Base-by-base conservation (phyloP, 1,284 basidiomycete genomes). In the Retiboletus flavoniger region DNA sequence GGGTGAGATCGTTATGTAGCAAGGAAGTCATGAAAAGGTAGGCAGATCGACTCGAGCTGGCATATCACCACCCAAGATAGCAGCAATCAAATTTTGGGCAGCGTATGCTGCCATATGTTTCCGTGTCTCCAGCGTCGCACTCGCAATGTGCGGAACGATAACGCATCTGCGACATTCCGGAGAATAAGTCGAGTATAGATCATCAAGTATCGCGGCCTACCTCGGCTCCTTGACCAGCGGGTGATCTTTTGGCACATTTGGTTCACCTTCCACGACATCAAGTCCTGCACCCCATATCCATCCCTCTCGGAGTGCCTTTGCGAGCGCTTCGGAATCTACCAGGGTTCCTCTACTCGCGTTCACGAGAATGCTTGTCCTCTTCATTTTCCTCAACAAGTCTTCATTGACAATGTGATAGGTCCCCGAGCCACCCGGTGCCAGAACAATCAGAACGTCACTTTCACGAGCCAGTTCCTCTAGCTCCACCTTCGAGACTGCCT, bases 191-290 rank as follows among this genome's bases (percentile, higher is more conserved):
- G 6, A 31, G 11, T n/a, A 45, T 31, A 32, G 38, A 43, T 32
- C 26, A 45, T 35, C 4, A 32, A 45, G 4, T 19, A 21, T 11
- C 4, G 68, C 78, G 7, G 68, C 82, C 66, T 61, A 91, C 83
- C 83, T 80, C 7, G 85, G 83, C 56, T 93, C 84, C 62, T 81
- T 81, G 35, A 97, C 84, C 41, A 98, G 72, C 1, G 89, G 86
- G 69, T 98, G 93, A 61, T 91, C 85, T 3, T 75, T 71, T 1
- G 72, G 65, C 31, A 98, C 78, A 45, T 89, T 74, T 0, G 96
- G 96, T 71, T 99, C 96, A 31, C 92, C 93, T 60, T 95, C 93
- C 11, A 98, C 84, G 32, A 98, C 96, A 70, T 99, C 96, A 7
- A 99, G 66, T 0, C 93, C 96, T 0, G 96, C 96, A 21, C 87